These are phyloP conservation scores for Zygoascus sp. DNA, from an alignment of 1,139 yeast species.

Conservation along the genomic window DNA sequence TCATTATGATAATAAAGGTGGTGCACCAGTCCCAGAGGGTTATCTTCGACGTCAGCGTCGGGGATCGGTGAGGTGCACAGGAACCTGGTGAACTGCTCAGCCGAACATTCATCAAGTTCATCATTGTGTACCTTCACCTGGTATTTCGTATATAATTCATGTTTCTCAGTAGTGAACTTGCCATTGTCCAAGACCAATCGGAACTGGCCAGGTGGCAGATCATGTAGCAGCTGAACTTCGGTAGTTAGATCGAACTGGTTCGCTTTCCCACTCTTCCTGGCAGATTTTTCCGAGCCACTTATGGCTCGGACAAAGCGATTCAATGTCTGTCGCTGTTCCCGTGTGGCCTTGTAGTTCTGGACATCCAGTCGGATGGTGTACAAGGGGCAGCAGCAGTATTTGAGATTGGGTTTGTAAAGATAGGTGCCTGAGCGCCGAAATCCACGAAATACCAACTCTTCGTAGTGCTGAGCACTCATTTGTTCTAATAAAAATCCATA, in stretches of 20 bases:
- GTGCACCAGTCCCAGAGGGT: conserved; percentile 39
- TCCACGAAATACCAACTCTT: conserved; percentile 61
- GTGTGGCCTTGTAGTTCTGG: conserved; percentile 44
- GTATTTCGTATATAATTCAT: conserved; percentile 59
- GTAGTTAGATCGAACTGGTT: conserved; percentile 34
- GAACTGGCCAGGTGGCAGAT: not conserved
- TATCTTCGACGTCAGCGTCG: conserved; percentile 14
- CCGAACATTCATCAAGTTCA: conserved; percentile 42
- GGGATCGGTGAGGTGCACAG: conserved; percentile 66
- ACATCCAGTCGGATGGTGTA: conserved; percentile 70
- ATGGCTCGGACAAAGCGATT: conserved; percentile 38
- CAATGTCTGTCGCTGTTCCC: conserved; percentile 69
- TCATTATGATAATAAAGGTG: conserved; percentile 69
- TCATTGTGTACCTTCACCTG: conserved; percentile 70
- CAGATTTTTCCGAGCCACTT: not conserved
- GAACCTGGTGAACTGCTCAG: conserved; percentile 54
- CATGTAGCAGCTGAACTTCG: conserved; percentile 23
- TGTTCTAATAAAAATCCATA: conserved; percentile 44
- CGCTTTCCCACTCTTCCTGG: conserved; percentile 17
- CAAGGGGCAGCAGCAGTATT: conserved; percentile 75
- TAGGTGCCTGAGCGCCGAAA: conserved; percentile 75
- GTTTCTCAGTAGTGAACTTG: conserved; percentile 55
- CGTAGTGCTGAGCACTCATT: conserved; percentile 54
- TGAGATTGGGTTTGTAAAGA: conserved; percentile 67
- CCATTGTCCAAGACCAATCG: conserved; percentile 53